Evolutionary conservation across 208 protist species (phyloP).

Genomic region (Sergeia podlipaevii): DNA sequence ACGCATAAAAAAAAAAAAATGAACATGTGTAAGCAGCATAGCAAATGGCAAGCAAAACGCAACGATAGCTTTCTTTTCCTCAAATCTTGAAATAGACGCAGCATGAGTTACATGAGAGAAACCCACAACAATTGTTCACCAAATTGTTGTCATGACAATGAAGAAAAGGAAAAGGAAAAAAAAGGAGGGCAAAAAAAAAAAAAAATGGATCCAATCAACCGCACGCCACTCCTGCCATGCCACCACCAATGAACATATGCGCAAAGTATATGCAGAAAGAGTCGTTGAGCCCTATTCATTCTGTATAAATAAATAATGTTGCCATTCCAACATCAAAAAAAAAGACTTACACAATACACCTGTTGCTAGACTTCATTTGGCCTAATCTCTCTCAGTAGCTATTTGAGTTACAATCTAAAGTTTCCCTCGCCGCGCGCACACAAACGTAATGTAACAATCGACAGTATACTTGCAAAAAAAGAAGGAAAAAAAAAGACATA

Average conservation of each 20-base stretch:
- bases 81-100: slow-evolving; percentile 1
- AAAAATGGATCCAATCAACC: slow-evolving; percentile 2
- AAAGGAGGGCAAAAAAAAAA: slow-evolving; percentile 8
- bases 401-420: too few species aligned
- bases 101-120: background rate
- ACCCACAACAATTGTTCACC: background rate
- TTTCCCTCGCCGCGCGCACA: too few species aligned
- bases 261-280: slow-evolving; percentile 6
- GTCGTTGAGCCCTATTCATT: too few species aligned
- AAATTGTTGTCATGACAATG: background rate
- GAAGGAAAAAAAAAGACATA: too few species aligned
- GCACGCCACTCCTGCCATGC: too few species aligned
- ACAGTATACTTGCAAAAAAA: too few species aligned
- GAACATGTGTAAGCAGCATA: slow-evolving; percentile 9
- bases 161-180: slow-evolving; percentile 1
- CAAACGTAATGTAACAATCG: too few species aligned
- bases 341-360: slow-evolving; percentile 1
- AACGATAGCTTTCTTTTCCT: too few species aligned
- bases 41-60: slow-evolving; percentile 7
- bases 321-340: slow-evolving; percentile 6
- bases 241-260: background rate
- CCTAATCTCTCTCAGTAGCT: too few species aligned
- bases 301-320: slow-evolving; percentile 2
- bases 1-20: slow-evolving; percentile 1
- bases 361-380: too few species aligned